Evolutionary conservation across 2,329 filamentous ascomycete species (phyloP).

Genomic region (Epicoccum nigrum): DNA sequence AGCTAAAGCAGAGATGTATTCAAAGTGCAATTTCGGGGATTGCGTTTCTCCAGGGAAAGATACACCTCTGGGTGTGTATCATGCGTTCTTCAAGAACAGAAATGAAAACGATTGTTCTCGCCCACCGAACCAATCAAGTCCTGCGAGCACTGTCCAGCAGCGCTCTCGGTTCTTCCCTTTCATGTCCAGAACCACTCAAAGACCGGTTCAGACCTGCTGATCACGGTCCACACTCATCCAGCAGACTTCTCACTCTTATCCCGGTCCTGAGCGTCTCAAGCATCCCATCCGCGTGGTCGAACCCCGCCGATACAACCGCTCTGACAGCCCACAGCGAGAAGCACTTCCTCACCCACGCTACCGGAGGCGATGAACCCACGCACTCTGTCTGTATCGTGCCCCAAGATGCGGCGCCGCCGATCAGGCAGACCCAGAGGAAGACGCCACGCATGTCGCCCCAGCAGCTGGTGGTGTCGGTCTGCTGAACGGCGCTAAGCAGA

Average conservation of each 20-base stretch:
- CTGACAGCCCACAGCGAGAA: slow-evolving; percentile 39
- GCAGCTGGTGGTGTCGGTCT: slow-evolving; percentile 28
- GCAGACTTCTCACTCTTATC: slow-evolving; percentile 30
- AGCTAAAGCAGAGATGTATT: too few relatives aligned
- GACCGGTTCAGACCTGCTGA: too few relatives aligned
- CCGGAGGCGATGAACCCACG: background rate
- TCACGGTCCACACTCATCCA: slow-evolving; percentile 12
- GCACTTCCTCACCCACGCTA: slow-evolving; percentile 37
- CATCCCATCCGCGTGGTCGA: slow-evolving; percentile 28
- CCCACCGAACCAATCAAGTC: too few relatives aligned
- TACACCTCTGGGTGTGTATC: too few relatives aligned
- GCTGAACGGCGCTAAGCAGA: slow-evolving; percentile 32
- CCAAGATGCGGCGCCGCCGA: slow-evolving; percentile 40
- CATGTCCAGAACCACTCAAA: too few relatives aligned
- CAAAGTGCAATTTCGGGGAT: too few relatives aligned
- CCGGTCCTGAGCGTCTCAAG: slow-evolving; percentile 36
- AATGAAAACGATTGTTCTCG: too few relatives aligned
- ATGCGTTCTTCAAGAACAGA: too few relatives aligned
- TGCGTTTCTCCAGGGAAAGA: too few relatives aligned
- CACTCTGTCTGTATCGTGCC: background rate
- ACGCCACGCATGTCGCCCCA: slow-evolving; percentile 39
- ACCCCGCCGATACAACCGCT: slow-evolving; percentile 24
- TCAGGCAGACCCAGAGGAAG: slow-evolving; percentile 41
- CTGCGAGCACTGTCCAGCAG: background rate
- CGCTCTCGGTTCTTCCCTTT: background rate